Conservation (phyloP, 305 asterid species). For the Stenogyne calaminthoides region DNA sequence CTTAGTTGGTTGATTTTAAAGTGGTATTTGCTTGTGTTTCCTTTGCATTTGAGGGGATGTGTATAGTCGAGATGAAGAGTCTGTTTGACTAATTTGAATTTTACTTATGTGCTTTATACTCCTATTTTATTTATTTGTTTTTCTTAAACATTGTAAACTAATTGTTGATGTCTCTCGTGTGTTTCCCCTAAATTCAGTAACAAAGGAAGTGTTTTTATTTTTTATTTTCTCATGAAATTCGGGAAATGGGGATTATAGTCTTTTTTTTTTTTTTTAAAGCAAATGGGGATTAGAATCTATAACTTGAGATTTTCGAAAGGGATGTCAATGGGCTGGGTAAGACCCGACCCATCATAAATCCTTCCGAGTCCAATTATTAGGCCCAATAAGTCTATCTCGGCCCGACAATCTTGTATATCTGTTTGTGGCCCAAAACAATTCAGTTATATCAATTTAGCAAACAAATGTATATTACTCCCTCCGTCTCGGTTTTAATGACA, state of each 20-base stretch:
- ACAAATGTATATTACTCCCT: no score
- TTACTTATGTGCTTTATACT: background rate
- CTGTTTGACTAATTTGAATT: conserved; percentile 35
- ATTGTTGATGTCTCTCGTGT: conserved; percentile 26
- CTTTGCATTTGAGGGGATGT: conserved; percentile 47
- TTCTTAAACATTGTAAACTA: conserved; percentile 32
- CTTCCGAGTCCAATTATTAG: no score
- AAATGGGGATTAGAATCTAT: no score
- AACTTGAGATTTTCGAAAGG: no score
- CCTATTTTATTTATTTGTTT: background rate
- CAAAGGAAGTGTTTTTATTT: background rate
- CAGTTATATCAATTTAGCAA: no score
- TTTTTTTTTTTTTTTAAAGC: no score
- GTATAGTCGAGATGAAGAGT: conserved; percentile 56
- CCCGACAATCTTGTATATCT: background rate
- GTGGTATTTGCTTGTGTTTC: conserved; percentile 40
- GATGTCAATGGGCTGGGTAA: no score
- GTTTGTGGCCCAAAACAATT: background rate
- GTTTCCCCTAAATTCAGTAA: conserved; percentile 13
- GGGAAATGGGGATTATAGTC: no score
- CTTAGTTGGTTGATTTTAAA: conserved; percentile 35
- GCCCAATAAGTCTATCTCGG: no score
- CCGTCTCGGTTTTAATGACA: no score
- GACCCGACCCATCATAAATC: no score
- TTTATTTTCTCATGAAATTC: background rate